Base-by-base conservation (phyloP, 1,284 basidiomycete species). In the Stereum hirsutum region DNA sequence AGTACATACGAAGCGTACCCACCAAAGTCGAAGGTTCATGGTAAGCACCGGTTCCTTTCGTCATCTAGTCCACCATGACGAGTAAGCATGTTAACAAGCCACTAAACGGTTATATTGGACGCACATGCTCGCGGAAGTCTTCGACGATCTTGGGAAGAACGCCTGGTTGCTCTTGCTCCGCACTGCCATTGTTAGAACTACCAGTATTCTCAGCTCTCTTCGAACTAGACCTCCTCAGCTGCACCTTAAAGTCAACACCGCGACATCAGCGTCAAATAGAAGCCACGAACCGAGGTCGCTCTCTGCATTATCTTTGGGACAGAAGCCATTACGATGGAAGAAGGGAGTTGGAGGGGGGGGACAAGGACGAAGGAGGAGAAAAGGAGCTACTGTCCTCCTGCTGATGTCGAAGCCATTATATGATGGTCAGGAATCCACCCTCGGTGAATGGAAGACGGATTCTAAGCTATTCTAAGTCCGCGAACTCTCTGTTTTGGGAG, bases 81-180 rank as follows among this genome's bases (percentile, higher is more conserved):
- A 12, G 7, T 15, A 25, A 2, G n/a, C 4, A 30, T 12, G 26
- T 6, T 12, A 34, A 42, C 27, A 23, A n/a, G 37, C 12, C 27
- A 12, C 5, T n/a, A 10, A 33, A 32, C 15, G 21, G 36, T 12
- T 44, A 39, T 12, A 20, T 15, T 41, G 24, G 20, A 33, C 56
- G 25, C 26, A 74, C 74, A 59, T 69, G 63, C 11, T 71, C 68
- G 32, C 65, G 60, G 46, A 75, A 64, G 35, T 66, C 66, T 15
- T 62, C 61, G 42, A 75, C 53, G 28, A 62, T 53, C 46, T 66
- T 68, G n/a, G 42, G 26, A 3, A 27, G 10, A 8, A 19, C 35
- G 17, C 38, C 43, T 6, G 36, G 20, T 2, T 38, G 21, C 10
- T 38, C 36, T 8, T 38, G 36, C 7, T 38, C 36, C n/a, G n/a